Base-by-base conservation (phyloP, 202 grass and related monocot species). In the Schoenoplectus tabernaemontani region DNA sequence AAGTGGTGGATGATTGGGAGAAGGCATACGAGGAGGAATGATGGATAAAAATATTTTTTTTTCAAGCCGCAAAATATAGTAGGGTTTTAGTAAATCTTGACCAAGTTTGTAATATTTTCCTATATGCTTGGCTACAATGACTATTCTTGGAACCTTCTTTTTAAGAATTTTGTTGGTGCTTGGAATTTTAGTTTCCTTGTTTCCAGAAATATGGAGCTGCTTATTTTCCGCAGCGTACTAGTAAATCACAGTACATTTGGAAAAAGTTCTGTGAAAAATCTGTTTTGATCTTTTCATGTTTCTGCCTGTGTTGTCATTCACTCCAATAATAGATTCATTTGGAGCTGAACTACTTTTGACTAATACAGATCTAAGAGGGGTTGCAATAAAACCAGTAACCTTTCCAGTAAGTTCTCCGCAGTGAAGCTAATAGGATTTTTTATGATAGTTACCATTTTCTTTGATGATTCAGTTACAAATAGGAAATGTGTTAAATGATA, bases 1-100 rank as follows among this genome's bases (percentile, higher is more conserved):
- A 90, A 12, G 94, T 84, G 76, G 93, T 89, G 42, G 90, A 95
- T 68, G 85, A 99, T 80, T 93, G 96, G 96, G 96, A 99, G 89
- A 90, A 95, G 81, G 90, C 91, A 57, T 89, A 70, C 23, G 88
- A 90, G 74, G 71, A 75, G 92, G 89, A 97, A 9, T 69, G 36
- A 19, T 38, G 38, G 4, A 65, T 24, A 57, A 19, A 22, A 56
- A 7, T 62, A 65, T 76, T 9, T 48, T 30, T 36, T 64, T 33
- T 80, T 64, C 11, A 64, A 22, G 39, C 48, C 20, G 42, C 11
- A 42, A 10, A 54, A 43, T 60, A 10, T 60, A 60, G 54, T 60
- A 60, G 76, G 53, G 13, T 50, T 46, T 30, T 17, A 26, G 48
- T 59, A 22, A 63, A 63, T 50, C 5, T 80, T 57, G 9, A 39